Evolutionary conservation across 192 early-diverging fungal genomes (phyloP), one percentile per base, ranked within the genome.

Genomic region (Linnemannia hyalina): DNA sequence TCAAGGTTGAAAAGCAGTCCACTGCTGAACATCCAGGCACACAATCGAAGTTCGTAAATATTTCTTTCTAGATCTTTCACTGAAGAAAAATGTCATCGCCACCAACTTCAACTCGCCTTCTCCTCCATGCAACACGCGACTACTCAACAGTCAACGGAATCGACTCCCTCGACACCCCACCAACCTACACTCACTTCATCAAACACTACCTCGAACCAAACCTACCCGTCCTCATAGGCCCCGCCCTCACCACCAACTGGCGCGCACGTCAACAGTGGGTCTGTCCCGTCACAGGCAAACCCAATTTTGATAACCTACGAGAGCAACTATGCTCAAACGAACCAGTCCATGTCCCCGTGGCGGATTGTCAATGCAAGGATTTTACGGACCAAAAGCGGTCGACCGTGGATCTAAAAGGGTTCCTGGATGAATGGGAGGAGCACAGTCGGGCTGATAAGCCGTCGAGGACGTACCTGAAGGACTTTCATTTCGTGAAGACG

Each of bases 371-470:
- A 60, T 78, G 79, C 52, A 87, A 82, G 52, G 89, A 92, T 40
- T 94, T 93, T 40, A 91, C 92, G 4, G 95, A 95, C 80, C 95
- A 95, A 74, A 87, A 89, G 74, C 85, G 94, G 46, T 87, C 80
- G 3, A 73, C 76, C 6, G 94, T 95, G 93, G 80, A 77, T 26
- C 87, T 95, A 26, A 54, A 70, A 40, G 90, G 89, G 11, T 95
- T 94, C 76, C 52, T 93, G 38, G 88, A 88, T 7, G 81, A 85
- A 52, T 94, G 93, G 93, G 80, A 89, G 41, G 54, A 70, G 22
- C 29, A 79, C 18, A 74, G 83, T 18, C 41, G 38, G 9, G 63
- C 65, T 15, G 54, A 52, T 13, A 5, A 2, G 32, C 74, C 40
- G 23, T 76, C 54, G 8, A 70, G 70, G 38, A 88, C 65, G 29